Base-by-base conservation (phyloP, 805 yeast species). In the Pichia nanzhaoensis region DNA sequence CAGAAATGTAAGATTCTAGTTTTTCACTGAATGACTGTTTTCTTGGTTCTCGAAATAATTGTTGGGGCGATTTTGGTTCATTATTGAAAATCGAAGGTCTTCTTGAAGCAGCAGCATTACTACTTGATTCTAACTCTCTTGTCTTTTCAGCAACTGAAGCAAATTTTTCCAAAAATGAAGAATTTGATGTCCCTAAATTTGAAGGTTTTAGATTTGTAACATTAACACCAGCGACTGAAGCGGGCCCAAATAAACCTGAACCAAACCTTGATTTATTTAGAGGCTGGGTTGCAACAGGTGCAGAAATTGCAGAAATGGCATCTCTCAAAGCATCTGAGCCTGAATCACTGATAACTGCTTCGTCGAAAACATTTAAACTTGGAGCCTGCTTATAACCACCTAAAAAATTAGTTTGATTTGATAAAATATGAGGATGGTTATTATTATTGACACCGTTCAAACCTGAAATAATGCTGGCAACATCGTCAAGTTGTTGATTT, bases 101-200 rank as follows among this genome's bases (percentile, higher is more conserved):
- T 61, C 83, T 70, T 4, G 72, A 65, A n/a, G 61, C 60, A 14
- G 65, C 20, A n/a, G 30, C 38, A 14, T 43, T 30, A 30, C 12
- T 30, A 30, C 12, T 51, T 16, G 51, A 46, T 53, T 80, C 86
- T 37, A 80, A 68, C 52, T 81, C 88, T 54, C 83, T 68, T 0
- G 88, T 81, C 39, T 83, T 82, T 46, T 81, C 86, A 6, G 84
- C 82, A 16, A 81, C 82, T 2, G 78, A 67, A 6, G 82, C 68
- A 55, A 81, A 81, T 61, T 79, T 80, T 50, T 77, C 81, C 50
- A 81, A 64, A 55, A 81, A 81, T 40, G 75, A 67, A 17, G 70
- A 65, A 7, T 42, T 44, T 17, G 45, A n/a, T n/a, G n/a, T n/a
- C n/a, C n/a, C n/a, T n/a, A n/a, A 24, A 21, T 50, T 43, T 3